Evolutionary conservation across 257 asterid species (phyloP).

Genomic region (Fraxinus pennsylvanica): DNA sequence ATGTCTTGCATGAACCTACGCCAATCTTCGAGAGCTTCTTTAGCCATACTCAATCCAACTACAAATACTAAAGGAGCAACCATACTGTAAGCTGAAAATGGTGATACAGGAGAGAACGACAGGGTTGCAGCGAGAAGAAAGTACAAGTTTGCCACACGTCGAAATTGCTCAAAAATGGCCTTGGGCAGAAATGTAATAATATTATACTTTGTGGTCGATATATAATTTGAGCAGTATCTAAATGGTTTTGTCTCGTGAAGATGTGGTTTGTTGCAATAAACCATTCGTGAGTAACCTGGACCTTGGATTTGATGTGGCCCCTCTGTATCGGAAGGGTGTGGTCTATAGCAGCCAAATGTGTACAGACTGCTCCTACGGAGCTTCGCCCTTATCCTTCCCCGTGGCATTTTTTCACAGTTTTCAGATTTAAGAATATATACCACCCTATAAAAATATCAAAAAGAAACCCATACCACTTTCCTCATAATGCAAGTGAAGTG

Average conservation of each 20-base stretch:
- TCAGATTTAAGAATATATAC: slow-evolving; percentile 28
- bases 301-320: slow-evolving; percentile 55
- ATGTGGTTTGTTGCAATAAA: slow-evolving; percentile 77
- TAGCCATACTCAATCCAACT: slow-evolving; percentile 98
- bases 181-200: slow-evolving; percentile 80
- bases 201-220: slow-evolving; percentile 94
- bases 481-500: slow-evolving; percentile 44
- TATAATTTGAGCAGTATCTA: slow-evolving; percentile 68
- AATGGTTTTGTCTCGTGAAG: slow-evolving; percentile 68
- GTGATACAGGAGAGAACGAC: slow-evolving; percentile 80
- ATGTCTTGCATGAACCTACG: slow-evolving; percentile 84
- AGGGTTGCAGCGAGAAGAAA: slow-evolving; percentile 84
- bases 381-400: slow-evolving; percentile 76
- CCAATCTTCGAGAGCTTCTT: slow-evolving; percentile 95
- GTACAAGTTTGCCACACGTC: slow-evolving; percentile 94
- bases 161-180: slow-evolving; percentile 88
- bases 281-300: slow-evolving; percentile 78
- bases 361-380: slow-evolving; percentile 73
- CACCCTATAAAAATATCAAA: slow-evolving; percentile 26
- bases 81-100: slow-evolving; percentile 79
- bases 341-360: slow-evolving; percentile 74
- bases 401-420: slow-evolving; percentile 46
- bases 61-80: slow-evolving; percentile 88
- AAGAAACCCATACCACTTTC: slow-evolving; percentile 40
- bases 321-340: slow-evolving; percentile 49